Base-by-base conservation (phyloP, 106 monocot genomes). In the Apostasia ramifera region DNA sequence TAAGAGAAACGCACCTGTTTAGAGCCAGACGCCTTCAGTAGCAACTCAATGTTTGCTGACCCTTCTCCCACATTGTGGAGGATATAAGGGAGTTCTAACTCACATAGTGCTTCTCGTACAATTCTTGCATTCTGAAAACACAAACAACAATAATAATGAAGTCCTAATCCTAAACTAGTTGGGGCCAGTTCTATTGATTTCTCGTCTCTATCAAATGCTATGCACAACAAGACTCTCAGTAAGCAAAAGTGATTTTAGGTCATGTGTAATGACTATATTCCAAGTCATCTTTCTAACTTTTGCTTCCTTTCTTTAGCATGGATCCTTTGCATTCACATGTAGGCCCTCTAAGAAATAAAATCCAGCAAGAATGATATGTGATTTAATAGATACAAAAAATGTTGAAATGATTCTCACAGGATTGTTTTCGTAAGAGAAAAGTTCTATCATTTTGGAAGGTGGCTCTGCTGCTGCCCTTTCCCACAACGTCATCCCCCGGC, bases 341-440 rank as follows among this genome's bases (percentile, higher is more conserved):
- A 26, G 26, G 26, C 26, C 26, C 26, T 26, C 26, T 26, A 26
- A 26, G 26, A 26, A 26, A 26, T 26, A 26, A 26, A 26, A 26
- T 26, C 26, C 26, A 26, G 53, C 5, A 38, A 1, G 65, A 11
- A 61, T 44, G 26, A 48, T 40, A 15, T 51, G 40, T 26, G 42
- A 2, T 11, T 45, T 40, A n/a, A 15, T 8, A 9, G 11, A 47
- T 12, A 39, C 1, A 63, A 11, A n/a, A 68, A 77, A 10, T 3
- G 46, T 8, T 66, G 15, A 47, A 61, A n/a, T 66, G 10, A 15
- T 47, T 39, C 72, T 70, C 73, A 90, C 94, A 8, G 72, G 66
- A 75, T 87, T 90, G 72, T 87, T 94, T 81, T 94, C 94, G 50
- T 81, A 90, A 51, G 94, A 94, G 66, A 90, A 94, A 71, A 94